A percentile compares a stretch with the other conserved stretches of the same genome.
Conservation (phyloP, 2,329 filamentous ascomycete species). For the Trichophyton simii region DNA sequence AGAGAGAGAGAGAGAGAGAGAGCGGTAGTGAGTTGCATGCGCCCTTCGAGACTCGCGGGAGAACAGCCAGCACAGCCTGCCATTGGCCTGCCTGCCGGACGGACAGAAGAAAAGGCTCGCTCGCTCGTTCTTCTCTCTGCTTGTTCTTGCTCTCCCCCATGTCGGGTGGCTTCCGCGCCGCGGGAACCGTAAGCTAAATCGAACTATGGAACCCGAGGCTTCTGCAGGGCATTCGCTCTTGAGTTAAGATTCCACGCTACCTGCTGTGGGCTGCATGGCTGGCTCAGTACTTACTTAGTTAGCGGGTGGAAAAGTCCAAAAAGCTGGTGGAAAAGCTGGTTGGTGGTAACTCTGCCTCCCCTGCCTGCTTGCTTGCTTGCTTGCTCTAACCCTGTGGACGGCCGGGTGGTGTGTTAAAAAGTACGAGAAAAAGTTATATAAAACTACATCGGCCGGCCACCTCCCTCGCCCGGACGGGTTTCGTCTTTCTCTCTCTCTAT, state of each 20-base stretch:
- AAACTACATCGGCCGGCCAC: background rate
- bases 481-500: background rate
- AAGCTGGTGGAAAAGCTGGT: too few species aligned
- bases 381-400: too few species aligned
- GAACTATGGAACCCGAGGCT: background rate
- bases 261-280: background rate
- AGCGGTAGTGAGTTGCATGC: too few species aligned
- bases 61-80: background rate
- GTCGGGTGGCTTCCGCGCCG: background rate
- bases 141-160: background rate
- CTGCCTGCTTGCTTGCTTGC: too few species aligned
- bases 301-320: too few species aligned
- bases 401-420: background rate
- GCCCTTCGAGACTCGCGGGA: background rate
- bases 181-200: background rate
- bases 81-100: background rate
- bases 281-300: too few species aligned
- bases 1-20: too few species aligned
- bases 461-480: background rate
- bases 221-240: background rate
- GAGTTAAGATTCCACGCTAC: background rate
- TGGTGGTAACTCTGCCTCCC: too few species aligned
- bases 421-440: background rate
- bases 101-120: background rate
- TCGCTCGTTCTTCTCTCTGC: too few species aligned